Evolutionary conservation across 2,329 filamentous ascomycete genomes (phyloP).

Genomic region (Curvularia sp.): DNA sequence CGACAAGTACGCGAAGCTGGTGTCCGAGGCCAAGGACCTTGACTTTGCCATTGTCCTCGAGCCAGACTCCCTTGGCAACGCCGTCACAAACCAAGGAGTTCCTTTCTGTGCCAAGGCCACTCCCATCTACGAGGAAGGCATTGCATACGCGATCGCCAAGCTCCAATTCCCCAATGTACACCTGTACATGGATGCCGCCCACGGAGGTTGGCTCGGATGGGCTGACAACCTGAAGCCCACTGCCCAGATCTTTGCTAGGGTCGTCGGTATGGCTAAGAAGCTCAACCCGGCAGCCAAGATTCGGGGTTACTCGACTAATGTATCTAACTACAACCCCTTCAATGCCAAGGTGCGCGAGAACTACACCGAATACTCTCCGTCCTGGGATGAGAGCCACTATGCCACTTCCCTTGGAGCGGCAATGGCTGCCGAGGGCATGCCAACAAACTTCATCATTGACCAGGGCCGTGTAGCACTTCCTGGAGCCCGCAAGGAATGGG

Average conservation of each 20-base stretch:
- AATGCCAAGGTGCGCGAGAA: slow-evolving; percentile 33
- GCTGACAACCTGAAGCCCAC: slow-evolving; percentile 39
- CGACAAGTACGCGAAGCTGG: slow-evolving; percentile 36
- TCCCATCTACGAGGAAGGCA: slow-evolving; percentile 39
- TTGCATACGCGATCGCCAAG: slow-evolving; percentile 39
- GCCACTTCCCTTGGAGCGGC: slow-evolving; percentile 28
- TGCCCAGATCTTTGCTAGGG: slow-evolving; percentile 33
- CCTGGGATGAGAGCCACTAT: slow-evolving; percentile 38
- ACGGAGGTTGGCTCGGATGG: slow-evolving; percentile 43
- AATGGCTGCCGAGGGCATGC: slow-evolving; percentile 35
- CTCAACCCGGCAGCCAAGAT: slow-evolving; percentile 33
- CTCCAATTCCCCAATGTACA: slow-evolving; percentile 38
- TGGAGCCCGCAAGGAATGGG: slow-evolving; percentile 35
- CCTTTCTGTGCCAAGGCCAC: slow-evolving; percentile 33
- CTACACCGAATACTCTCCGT: slow-evolving; percentile 35
- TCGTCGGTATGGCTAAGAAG: slow-evolving; percentile 34
- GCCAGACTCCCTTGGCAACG: slow-evolving; percentile 39
- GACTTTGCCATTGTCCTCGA: slow-evolving; percentile 42
- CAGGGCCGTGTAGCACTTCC: slow-evolving; percentile 36
- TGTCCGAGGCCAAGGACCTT: slow-evolving; percentile 33
- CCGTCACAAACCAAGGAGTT: slow-evolving; percentile 37
- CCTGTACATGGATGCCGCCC: slow-evolving; percentile 41
- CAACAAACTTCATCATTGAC: slow-evolving; percentile 39
- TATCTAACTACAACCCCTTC: slow-evolving; percentile 41
- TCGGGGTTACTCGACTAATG: slow-evolving; percentile 37